Evolutionary conservation across 257 asterid species (phyloP), one percentile per base, ranked within the genome.

Genomic region (Striga asiatica): DNA sequence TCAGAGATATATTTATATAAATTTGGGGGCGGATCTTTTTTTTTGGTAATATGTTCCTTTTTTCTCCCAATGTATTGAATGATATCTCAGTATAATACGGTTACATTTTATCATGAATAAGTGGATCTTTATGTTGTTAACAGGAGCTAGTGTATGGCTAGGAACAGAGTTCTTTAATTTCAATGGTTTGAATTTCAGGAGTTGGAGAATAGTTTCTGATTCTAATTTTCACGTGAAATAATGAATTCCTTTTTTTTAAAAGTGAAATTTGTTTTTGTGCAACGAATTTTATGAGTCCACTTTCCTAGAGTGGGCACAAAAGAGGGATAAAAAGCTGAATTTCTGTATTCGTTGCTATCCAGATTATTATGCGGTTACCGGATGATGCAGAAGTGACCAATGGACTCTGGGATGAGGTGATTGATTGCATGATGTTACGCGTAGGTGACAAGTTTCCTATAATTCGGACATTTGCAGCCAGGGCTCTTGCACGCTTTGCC

Each of bases 391-490:
- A 92, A 74, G 97, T 92, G 61, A 79, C 93, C 70, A 61, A 60
- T 70, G 97, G 81, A 53, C 86, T 87, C 16, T 87, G 98, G 98
- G 97, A 84, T 71, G 93, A 82, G 62, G 95, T 88, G 63, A 88
- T 92, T 37, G 97, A 87, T 32, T 67, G 76, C 58, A 72, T 92
- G 93, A 81, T 72, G 67, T 63, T 73, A 56, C 85, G 94, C 14
- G 80, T 73, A 59, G 71, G 80, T 60, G 99, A 92, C 68, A 92
- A 88, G 81, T 73, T 78, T 17, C 66, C 94, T 27, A 69, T 83
- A 46, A 89, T 88, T 53, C 88, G 99, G 39, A 68, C 86, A 62
- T 92, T 73, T 78, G 82, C 95, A n/a, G 63, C 85, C 64, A 76
- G 97, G 80, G 83, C 95, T 22, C 95, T 92, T 69, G 80, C 89